These are phyloP conservation scores for Crataegus laevigata DNA, from an alignment of 306 rosid genomes.

Conservation along the genomic window DNA sequence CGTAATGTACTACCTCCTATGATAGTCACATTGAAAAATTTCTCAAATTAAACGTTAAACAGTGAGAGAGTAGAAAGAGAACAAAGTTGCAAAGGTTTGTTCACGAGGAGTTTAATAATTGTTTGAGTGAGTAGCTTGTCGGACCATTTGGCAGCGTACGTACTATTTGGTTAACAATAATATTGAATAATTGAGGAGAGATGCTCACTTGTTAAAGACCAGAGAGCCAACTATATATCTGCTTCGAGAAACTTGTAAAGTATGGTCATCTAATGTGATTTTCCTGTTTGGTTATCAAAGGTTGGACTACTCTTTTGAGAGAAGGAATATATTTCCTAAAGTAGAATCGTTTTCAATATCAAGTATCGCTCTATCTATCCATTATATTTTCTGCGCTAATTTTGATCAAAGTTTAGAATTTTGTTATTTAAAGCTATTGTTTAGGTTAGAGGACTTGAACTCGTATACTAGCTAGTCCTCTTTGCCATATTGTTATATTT, in stretches of 20 bases:
- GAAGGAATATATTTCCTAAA: neutral
- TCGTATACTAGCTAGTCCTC: neutral
- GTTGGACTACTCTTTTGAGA: neutral
- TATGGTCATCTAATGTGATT: neutral
- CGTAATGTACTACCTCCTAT: too few relatives aligned
- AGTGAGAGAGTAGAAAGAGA: too few relatives aligned
- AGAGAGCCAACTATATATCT: neutral
- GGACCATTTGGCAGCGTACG: neutral
- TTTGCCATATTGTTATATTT: too few relatives aligned
- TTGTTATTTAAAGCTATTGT: neutral
- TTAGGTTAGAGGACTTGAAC: neutral
- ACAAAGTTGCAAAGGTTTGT: neutral
- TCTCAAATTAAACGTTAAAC: too few relatives aligned
- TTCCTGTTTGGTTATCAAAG: neutral
- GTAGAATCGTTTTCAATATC: neutral
- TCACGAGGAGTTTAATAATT: neutral
- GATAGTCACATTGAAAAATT: too few relatives aligned
- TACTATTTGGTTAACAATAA: neutral
- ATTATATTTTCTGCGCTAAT: neutral
- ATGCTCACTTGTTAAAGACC: neutral
- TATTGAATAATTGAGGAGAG: conserved; percentile 10
- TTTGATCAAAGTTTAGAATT: neutral
- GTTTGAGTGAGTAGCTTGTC: neutral
- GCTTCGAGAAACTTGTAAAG: conserved; percentile 3
- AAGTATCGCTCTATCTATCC: neutral